A percentile compares a stretch with the other conserved stretches of the same genome.
Conservation (phyloP, 2,329 filamentous ascomycete genomes). For the Monosporascus sp. region DNA sequence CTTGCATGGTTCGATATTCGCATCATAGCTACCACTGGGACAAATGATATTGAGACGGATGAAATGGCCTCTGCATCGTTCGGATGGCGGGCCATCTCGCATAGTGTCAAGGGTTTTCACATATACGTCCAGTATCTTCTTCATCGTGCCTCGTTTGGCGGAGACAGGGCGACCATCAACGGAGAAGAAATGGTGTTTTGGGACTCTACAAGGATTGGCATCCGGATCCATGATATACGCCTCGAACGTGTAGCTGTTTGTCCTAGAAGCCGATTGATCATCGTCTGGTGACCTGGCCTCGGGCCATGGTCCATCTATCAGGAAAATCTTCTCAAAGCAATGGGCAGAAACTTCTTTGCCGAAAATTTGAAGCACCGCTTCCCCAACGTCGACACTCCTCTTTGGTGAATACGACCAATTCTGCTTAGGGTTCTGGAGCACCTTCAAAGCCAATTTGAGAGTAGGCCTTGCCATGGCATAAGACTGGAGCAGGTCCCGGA, state of each 20-base stretch:
- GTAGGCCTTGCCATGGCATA: slow-evolving; percentile 63
- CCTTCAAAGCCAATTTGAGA: slow-evolving; percentile 56
- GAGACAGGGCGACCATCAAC: slow-evolving; percentile 64
- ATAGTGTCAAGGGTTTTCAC: slow-evolving; percentile 40
- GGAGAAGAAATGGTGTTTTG: slow-evolving; percentile 57
- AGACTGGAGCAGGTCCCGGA: slow-evolving; percentile 55
- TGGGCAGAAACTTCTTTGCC: slow-evolving; percentile 51
- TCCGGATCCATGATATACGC: slow-evolving; percentile 52
- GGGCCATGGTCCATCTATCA: slow-evolving; percentile 1
- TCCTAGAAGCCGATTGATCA: background rate
- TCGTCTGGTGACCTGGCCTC: slow-evolving; percentile 7
- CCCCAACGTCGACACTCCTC: slow-evolving; percentile 41
- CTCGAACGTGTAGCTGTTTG: slow-evolving; percentile 41
- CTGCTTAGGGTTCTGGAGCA: slow-evolving; percentile 47
- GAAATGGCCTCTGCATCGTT: slow-evolving; percentile 48
- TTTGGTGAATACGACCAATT: slow-evolving; percentile 61
- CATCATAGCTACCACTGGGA: slow-evolving; percentile 59
- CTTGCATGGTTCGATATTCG: slow-evolving; percentile 67
- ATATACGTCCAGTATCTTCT: slow-evolving; percentile 52
- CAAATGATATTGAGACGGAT: slow-evolving; percentile 60
- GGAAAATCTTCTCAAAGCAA: slow-evolving; percentile 39
- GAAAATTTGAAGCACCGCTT: slow-evolving; percentile 58
- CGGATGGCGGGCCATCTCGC: slow-evolving; percentile 16
- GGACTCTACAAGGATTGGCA: slow-evolving; percentile 38
- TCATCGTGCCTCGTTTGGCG: slow-evolving; percentile 48